Evolutionary conservation across 2,329 filamentous ascomycete species (phyloP).

Genomic region (Fusarium brevicatenulatum): DNA sequence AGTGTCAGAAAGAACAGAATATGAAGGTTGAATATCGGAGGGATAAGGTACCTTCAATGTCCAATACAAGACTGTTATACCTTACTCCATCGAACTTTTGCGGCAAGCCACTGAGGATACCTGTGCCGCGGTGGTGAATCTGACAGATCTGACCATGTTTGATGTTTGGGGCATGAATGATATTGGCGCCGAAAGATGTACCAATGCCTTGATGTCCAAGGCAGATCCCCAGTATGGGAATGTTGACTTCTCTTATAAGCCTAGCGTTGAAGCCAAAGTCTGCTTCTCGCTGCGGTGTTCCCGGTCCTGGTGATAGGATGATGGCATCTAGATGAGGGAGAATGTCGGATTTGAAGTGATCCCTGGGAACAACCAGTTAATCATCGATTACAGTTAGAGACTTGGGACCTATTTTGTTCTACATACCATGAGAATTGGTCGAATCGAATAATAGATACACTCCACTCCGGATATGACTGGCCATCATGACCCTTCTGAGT

Average conservation of each 20-base stretch:
- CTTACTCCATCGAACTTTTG: neutral
- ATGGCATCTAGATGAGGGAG: neutral
- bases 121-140: neutral
- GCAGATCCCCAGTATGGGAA: neutral
- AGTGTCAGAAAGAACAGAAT: neutral
- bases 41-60: neutral
- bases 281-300: neutral
- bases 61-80: neutral
- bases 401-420: no score
- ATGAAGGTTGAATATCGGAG: accelerated
- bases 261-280: neutral
- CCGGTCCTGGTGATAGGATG: neutral
- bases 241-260: neutral
- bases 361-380: neutral
- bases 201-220: neutral
- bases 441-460: neutral
- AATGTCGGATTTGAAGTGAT: neutral
- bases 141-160: neutral
- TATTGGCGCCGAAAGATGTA: neutral
- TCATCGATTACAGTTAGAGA: neutral
- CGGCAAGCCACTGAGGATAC: neutral
- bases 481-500: neutral
- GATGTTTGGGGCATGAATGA: neutral
- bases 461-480: neutral
- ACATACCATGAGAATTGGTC: neutral